These are phyloP conservation scores for Pisolithus sp. DNA, from an alignment of 768 basidiomycete species.

Conservation along the genomic window DNA sequence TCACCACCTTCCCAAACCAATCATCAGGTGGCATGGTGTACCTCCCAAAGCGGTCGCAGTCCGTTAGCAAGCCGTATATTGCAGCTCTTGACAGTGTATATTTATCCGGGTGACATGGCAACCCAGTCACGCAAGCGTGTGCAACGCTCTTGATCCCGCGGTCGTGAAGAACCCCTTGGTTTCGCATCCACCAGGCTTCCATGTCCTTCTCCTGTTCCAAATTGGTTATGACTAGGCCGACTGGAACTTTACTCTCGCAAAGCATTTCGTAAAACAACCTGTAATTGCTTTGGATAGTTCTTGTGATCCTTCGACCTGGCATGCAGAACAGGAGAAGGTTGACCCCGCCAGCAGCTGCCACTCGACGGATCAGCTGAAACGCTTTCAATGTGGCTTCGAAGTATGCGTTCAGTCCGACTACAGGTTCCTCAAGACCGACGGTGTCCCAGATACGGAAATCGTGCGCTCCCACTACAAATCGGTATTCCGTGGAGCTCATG, in stretches of 20 bases:
- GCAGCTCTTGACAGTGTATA: background rate
- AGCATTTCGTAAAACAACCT: conserved; percentile 10
- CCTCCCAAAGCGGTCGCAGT: background rate
- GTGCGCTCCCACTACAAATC: background rate
- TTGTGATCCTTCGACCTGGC: conserved; percentile 4
- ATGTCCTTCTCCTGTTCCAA: conserved; percentile 17
- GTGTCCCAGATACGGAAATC: conserved; percentile 17
- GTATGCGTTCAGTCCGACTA: background rate
- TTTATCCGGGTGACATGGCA: background rate
- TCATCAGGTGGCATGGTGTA: background rate
- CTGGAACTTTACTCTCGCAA: conserved; percentile 8
- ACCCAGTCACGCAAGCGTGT: background rate
- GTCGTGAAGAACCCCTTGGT: background rate
- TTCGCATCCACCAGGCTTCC: conserved; percentile 26
- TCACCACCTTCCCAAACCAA: background rate
- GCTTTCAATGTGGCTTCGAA: background rate
- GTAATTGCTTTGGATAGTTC: conserved; percentile 6
- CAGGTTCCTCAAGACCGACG: conserved; percentile 10
- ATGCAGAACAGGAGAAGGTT: conserved; percentile 15
- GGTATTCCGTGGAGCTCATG: conserved; percentile 8
- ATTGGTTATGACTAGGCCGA: conserved; percentile 12
- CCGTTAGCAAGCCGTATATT: background rate
- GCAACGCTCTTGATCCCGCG: background rate
- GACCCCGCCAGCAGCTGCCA: conserved; percentile 5
- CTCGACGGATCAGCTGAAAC: background rate